Conservation (phyloP, 768 basidiomycete genomes). For the Dacryopinax primogenitus region DNA sequence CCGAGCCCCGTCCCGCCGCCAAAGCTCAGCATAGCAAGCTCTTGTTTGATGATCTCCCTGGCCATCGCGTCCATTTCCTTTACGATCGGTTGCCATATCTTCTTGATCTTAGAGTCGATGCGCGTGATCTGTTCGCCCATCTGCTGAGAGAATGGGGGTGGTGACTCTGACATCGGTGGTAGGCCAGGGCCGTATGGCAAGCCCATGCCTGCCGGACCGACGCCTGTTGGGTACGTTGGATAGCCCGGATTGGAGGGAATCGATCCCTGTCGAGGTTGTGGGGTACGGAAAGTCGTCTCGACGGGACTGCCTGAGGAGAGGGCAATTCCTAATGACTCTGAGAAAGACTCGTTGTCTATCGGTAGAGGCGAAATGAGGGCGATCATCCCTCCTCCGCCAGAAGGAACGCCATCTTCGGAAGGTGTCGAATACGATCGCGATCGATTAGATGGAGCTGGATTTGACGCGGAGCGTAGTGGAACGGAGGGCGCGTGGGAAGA, state of each 20-base stretch:
- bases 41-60: constrained; percentile 66
- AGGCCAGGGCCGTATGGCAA: constrained; percentile 2
- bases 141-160: constrained; percentile 16
- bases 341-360: neutral
- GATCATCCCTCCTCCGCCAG: neutral
- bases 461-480: constrained; percentile 9
- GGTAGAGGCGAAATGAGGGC: constrained; percentile 6
- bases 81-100: constrained; percentile 63
- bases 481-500: constrained; percentile 23
- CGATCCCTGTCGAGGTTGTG: neutral
- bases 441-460: constrained; percentile 10
- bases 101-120: constrained; percentile 80
- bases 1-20: neutral
- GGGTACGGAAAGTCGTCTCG: neutral
- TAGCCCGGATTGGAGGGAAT: neutral
- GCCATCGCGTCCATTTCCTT: constrained; percentile 80
- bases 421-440: neutral
- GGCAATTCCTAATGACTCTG: neutral
- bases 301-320: neutral
- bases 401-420: neutral
- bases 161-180: constrained; percentile 9
- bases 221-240: constrained; percentile 8
- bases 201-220: constrained; percentile 9
- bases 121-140: constrained; percentile 60
- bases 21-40: constrained; percentile 50